Base-by-base conservation (phyloP, 2,329 filamentous ascomycete genomes). In the Hypoxylon rubiginosum region DNA sequence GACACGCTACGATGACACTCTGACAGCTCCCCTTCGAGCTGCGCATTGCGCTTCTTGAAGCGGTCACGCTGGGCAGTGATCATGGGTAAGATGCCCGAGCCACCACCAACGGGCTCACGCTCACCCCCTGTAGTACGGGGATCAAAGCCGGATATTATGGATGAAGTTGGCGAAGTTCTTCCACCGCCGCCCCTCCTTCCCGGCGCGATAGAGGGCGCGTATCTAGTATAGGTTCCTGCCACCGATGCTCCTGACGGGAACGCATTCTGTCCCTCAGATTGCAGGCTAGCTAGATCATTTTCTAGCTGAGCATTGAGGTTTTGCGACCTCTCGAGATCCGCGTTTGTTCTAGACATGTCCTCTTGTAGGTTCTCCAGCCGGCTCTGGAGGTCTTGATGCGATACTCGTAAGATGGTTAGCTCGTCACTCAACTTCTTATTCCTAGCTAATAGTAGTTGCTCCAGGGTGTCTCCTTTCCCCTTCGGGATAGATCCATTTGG, bases 371-470 rank as follows among this genome's bases (percentile, higher is more conserved):
- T 86, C 72, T 94, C 90, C 1, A 99, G 83, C 58, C 93, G 90
- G 52, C 84, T 87, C 75, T 97, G 93, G 1, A 98, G 84, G 74
- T 98, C 95, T 74, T 97, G 93, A 76, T 98, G 94, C 0, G 96
- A 97, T 2, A 99, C 93, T 43, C 96, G 90, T 48, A 99, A 84
- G 41, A 98, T 88, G 1, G 96, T 97, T 68, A 98, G 86, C 78
- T 99, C 96, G 74, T 97, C 94, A 72, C 91, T 91, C 39, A 99
- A 85, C 81, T 98, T 99, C 83, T 98, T 99, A 83, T 99, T 99
- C 49, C 96, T 90, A 9, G 93, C 91, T 56, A 99, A 83, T 5
- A 99, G 84, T 28, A 99, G 88, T 80, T 97, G 94, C 79, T 99
- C 96, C 9, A 99, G 82, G 1, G 91, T 94, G 72, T 97, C 93